Evolutionary conservation across 176 grass and related monocot genomes (phyloP).

Genomic region (Cenchrus purpureus): DNA sequence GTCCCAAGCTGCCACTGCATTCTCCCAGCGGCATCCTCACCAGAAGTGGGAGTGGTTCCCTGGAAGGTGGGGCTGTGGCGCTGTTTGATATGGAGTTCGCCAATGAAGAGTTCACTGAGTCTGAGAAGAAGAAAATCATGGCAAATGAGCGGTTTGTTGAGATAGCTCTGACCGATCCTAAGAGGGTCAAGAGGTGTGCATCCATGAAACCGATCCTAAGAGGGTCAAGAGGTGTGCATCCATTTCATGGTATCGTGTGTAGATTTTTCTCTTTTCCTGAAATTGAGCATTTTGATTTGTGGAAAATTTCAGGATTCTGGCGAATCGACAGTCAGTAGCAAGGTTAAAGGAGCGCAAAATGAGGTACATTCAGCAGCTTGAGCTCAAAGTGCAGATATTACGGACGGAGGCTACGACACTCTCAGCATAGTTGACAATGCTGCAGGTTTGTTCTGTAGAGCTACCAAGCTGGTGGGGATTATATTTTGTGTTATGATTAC

Average conservation of each 20-base stretch:
- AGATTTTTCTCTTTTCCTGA: background rate
- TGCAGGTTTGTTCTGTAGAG: constrained; percentile 67
- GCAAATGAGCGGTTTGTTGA: constrained; percentile 84
- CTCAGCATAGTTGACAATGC: constrained; percentile 85
- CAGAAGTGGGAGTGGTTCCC: constrained; percentile 52
- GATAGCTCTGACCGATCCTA: constrained; percentile 53
- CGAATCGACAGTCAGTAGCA: constrained; percentile 81
- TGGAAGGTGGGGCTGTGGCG: constrained; percentile 61
- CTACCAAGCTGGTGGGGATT: constrained; percentile 19
- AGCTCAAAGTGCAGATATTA: constrained; percentile 85
- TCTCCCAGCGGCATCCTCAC: constrained; percentile 48
- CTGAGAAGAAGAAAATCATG: constrained; percentile 97
- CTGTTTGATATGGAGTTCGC: constrained; percentile 67
- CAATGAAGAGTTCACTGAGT: constrained; percentile 70
- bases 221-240: constrained; percentile 82
- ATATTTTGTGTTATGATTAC: background rate
- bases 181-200: too few species aligned
- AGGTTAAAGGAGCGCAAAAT: constrained; percentile 97
- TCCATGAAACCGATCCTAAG: constrained; percentile 61
- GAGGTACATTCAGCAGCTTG: constrained; percentile 95
- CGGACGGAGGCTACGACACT: constrained; percentile 95
- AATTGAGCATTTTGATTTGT: constrained; percentile 18
- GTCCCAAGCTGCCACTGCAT: constrained; percentile 56
- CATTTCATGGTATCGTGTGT: background rate
- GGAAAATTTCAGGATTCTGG: constrained; percentile 65